phyloP scores from a whole-genome alignment of 139 green algal species.

The Helicosporidium sp. region DNA sequence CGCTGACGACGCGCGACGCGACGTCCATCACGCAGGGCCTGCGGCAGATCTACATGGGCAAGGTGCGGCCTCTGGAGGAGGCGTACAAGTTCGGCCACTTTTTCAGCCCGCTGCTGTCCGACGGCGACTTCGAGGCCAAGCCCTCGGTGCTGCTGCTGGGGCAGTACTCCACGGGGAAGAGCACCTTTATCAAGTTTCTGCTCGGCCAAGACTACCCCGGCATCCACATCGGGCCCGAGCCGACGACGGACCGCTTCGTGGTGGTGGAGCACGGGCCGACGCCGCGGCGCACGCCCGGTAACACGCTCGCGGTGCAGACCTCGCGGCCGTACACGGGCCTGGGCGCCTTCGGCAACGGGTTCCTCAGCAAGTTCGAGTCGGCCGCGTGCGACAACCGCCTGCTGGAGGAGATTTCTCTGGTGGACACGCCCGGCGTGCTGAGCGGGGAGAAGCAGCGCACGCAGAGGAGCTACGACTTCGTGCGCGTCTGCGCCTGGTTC shows the following conservation, averaged over 20 bases:
- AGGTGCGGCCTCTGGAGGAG: constrained; percentile 73
- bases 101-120: constrained; percentile 57
- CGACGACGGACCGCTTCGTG: constrained; percentile 94
- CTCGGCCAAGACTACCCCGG: constrained; percentile 78
- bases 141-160: constrained; percentile 86
- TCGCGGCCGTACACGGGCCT: constrained; percentile 64
- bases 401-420: constrained; percentile 75
- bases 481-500: constrained; percentile 73
- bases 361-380: constrained; percentile 83
- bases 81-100: constrained; percentile 83
- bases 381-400: constrained; percentile 53
- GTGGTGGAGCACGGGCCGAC: constrained; percentile 65
- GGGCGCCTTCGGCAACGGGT: constrained; percentile 52
- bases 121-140: constrained; percentile 90
- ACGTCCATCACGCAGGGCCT: constrained; percentile 78
- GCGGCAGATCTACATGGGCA: constrained; percentile 78
- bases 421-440: constrained; percentile 88
- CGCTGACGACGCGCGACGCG: constrained; percentile 39
- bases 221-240: constrained; percentile 84
- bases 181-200: constrained; percentile 92
- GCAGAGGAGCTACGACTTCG: constrained; percentile 85
- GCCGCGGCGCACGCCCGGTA: constrained; percentile 69
- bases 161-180: constrained; percentile 94
- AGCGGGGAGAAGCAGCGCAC: constrained; percentile 87
- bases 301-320: constrained; percentile 86